Evolutionary conservation across 331 rosid genomes (phyloP), one percentile per base, ranked within the genome.

Genomic region (Acacia concinna): DNA sequence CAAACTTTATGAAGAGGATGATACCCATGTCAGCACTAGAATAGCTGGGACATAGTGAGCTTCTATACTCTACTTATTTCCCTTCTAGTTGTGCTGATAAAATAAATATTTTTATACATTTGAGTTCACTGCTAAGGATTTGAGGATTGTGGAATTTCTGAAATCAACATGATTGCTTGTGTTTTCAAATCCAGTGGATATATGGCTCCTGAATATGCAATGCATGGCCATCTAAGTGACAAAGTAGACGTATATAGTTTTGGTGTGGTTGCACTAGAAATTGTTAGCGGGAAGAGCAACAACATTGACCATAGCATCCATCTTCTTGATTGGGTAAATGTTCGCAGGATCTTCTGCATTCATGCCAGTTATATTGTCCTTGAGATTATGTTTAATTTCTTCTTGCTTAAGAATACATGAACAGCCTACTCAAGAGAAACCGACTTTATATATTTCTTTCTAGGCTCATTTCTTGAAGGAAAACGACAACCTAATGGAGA

Each of bases 41-140:
- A 79, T 90, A 27, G 89, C 88, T 28, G 90, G 92, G 75, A 89
- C 92, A 52, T 83, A 70, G 87, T 89, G 40, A 86, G 90, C 59
- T 60, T 32, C 41, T 11, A 0, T 23, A 0, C 17, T 23, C 59
- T 2, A 23, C 28, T 41, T 27, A 13, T 43, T 69, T 43, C 14
- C 14, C 35, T 69, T 69, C 23, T 69, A 27, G 1, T 69, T 14
- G 8, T 5, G 54, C 4, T 68, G 15, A 67, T 12, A 68, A 68
- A n/a, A 67, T 12, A 68, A 68, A n/a, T 35, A 67, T n/a, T 67
- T 8, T 37, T n/a, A 31, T 18, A 34, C 44, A 18, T 10, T 35
- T n/a, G 49, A 35, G 27, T 37, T 13, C 30, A 37, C 20, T 37
- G 31, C 20, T 21, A n/a, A 67, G 30, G 21, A 67, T 9, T 67